These are phyloP conservation scores for Postia placenta DNA, from an alignment of 768 basidiomycete species.

Conservation along the genomic window DNA sequence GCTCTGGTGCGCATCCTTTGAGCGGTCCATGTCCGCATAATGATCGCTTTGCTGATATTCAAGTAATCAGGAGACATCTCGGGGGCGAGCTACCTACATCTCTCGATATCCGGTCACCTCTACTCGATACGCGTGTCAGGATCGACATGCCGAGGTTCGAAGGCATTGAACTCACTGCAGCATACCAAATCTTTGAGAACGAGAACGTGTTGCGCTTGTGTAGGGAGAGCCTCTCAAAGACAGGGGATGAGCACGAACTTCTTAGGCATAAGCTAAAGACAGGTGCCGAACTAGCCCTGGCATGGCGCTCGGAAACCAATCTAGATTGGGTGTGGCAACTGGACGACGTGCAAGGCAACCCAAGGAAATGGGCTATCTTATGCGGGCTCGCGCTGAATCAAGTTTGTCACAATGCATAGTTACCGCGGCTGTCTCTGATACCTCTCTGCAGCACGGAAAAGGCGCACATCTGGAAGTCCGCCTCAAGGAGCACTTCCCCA, in stretches of 20 bases:
- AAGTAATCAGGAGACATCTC: constrained; percentile 68
- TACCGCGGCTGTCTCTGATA: background rate
- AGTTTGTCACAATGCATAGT: constrained; percentile 30
- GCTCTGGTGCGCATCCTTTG: constrained; percentile 51
- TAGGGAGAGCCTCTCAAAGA: constrained; percentile 44
- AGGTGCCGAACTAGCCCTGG: constrained; percentile 63
- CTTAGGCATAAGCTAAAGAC: constrained; percentile 45
- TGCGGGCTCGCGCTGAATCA: constrained; percentile 70
- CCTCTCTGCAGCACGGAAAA: constrained; percentile 27
- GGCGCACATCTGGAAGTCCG: constrained; percentile 68
- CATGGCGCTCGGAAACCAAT: constrained; percentile 68
- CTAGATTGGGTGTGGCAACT: constrained; percentile 86
- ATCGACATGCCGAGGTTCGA: constrained; percentile 59
- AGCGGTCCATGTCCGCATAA: background rate
- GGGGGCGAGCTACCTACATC: constrained; percentile 65
- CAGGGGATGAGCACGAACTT: constrained; percentile 58
- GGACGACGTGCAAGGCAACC: constrained; percentile 54
- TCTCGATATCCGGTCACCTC: constrained; percentile 68
- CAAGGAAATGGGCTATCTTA: constrained; percentile 66
- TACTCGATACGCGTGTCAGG: constrained; percentile 57
- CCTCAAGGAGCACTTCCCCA: constrained; percentile 62
- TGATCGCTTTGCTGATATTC: background rate
- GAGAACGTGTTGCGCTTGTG: constrained; percentile 61
- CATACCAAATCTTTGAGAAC: constrained; percentile 48
- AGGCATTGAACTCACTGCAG: constrained; percentile 29